These are phyloP conservation scores for Iberis pinnata DNA, from an alignment of 345 rosid species.

Conservation along the genomic window DNA sequence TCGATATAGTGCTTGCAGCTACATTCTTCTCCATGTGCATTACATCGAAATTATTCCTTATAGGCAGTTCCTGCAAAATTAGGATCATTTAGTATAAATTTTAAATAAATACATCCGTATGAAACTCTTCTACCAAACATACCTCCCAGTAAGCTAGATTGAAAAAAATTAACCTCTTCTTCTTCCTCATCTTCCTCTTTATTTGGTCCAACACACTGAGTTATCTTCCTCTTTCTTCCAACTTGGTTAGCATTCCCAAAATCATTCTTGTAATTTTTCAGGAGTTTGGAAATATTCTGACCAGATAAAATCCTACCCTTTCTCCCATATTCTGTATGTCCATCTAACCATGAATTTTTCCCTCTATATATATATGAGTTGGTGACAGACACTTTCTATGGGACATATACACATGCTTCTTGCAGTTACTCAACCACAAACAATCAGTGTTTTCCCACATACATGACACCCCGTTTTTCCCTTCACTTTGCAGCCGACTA, in stretches of 20 bases:
- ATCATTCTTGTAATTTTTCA: too few species aligned
- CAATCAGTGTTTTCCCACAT: not conserved
- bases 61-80: not conserved
- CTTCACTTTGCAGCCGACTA: not conserved
- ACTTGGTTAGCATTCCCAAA: not conserved
- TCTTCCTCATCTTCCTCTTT: not conserved
- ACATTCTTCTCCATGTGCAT: not conserved
- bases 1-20: not conserved
- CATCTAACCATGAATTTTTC: not conserved
- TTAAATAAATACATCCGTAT: not conserved
- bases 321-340: not conserved
- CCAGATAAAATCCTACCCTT: not conserved
- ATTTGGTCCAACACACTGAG: not conserved
- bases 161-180: not conserved
- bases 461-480: not conserved
- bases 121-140: too few species aligned
- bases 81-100: too few species aligned
- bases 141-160: not conserved
- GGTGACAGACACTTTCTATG: not conserved
- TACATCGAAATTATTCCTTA: not conserved
- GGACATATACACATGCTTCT: not conserved
- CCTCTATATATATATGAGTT: too few species aligned
- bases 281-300: not conserved
- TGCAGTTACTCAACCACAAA: not conserved
- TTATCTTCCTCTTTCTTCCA: not conserved